Base-by-base conservation (phyloP, 2,329 filamentous ascomycete genomes). In the Colletotrichum acutatum region DNA sequence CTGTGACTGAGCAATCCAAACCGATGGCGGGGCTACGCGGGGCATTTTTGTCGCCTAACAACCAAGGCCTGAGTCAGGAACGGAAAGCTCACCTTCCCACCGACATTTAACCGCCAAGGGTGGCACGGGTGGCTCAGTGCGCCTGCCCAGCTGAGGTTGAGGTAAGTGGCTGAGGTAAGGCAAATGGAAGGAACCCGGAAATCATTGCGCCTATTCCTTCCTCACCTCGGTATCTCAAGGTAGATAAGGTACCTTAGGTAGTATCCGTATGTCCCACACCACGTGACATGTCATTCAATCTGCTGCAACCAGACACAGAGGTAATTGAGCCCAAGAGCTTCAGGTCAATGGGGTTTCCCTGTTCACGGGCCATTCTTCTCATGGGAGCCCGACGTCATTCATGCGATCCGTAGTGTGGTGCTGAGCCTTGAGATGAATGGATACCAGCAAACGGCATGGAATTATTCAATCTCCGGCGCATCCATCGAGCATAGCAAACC, bases 21-120 rank as follows among this genome's bases (percentile, higher is more conserved):
- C 34, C 53, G 26, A 74, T 68, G 68, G 72, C 59, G 72, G 72
- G 72, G 72, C 68, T 74, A 60, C 71, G 71, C 71, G 71, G 71
- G 71, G 71, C 71, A 74, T 8, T 34, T 49, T 59, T 42, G 28
- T n/a, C 37, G 57, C 68, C 71, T 71, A 52, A 72, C 2, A 58
- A n/a, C 32, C 32, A 30, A 66, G 71, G 62, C 52, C 6, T 4
- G n/a, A 22, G 26, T 28, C 46, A 60, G 57, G 68, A 30, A 53
- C 61, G 42, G 42, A 49, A 49, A 49, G 16, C 42, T 22, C 42
- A 22, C 42, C 42, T 49, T 49, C 8, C 19, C 4, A n/a, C 42
- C 42, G 42, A 49, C 42, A n/a, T 49, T 49, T n/a, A n/a, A n/a
- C 42, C 42, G 19, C 6, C 42, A n/a, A 22, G 42, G 19, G 42